Conservation (phyloP, 306 rosid species). For the Astragalus membranaceus region DNA sequence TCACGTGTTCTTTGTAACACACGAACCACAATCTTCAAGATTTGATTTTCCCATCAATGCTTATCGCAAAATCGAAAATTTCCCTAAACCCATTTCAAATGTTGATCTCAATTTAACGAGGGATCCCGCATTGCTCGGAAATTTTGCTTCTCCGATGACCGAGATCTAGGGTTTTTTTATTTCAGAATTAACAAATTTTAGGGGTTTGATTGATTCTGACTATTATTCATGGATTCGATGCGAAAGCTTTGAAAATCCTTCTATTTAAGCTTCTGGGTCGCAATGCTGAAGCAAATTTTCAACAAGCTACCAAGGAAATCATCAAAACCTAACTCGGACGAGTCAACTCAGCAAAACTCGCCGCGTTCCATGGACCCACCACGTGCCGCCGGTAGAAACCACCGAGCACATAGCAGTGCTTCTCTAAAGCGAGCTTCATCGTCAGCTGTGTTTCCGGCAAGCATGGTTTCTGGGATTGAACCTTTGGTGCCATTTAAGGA, state of each 20-base stretch:
- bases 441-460: constrained; percentile 52
- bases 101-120: constrained; percentile 33
- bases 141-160: constrained; percentile 23
- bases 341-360: constrained; percentile 21
- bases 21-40: constrained; percentile 24
- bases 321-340: constrained; percentile 44
- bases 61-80: constrained; percentile 22
- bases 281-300: constrained; percentile 79
- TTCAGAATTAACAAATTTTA: neutral
- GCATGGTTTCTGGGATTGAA: constrained; percentile 41
- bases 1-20: neutral
- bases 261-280: constrained; percentile 23
- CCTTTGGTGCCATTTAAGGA: constrained; percentile 45
- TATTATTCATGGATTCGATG: constrained; percentile 36
- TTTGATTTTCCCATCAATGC: constrained; percentile 38
- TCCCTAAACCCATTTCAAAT: constrained; percentile 10
- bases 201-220: neutral
- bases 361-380: constrained; percentile 22
- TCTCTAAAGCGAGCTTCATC: constrained; percentile 53
- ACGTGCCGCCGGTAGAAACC: constrained; percentile 24
- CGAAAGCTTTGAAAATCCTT: constrained; percentile 4
- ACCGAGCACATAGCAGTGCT: constrained; percentile 29
- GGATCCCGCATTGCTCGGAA: neutral
- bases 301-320: constrained; percentile 74
- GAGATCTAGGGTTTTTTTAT: constrained; percentile 46